Base-by-base conservation (phyloP, 192 early-diverging fungal species). In the Dimargaris verticillata region DNA sequence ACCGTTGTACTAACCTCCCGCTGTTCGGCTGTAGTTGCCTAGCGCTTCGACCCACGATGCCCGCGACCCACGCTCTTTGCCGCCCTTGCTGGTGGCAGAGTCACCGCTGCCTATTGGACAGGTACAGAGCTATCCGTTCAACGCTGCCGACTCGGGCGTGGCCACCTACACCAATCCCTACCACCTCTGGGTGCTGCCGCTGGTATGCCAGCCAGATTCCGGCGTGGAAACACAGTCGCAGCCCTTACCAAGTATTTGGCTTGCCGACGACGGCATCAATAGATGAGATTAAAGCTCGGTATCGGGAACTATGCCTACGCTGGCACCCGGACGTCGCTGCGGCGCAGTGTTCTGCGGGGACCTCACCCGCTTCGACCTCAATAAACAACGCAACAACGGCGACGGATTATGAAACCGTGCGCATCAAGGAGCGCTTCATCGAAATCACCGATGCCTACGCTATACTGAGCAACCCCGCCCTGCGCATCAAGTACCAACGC, bases 361-460 rank as follows among this genome's bases (percentile, higher is more conserved):
- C 46, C 3, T 12, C 11, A 11, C 11, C 46, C 12, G 14, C 4
- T 20, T 47, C 46, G 17, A n/a, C 46, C 2, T 33, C 28, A 9
- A 25, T 26, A 25, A 26, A 17, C 52, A 25, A n/a, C 20, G 53
- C 53, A 18, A 55, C 26, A n/a, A 7, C 24, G 2, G 26, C 14
- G 10, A 55, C 53, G 6, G 26, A 17, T 9, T 0, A 55, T 11
- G 26, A 26, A 28, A 13, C 53, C 53, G 6, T 33, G 22, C 17
- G 18, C 18, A 25, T 26, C 57, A 25, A 59, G 20, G 20, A 41
- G 9, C 57, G 57, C 14, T 59, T 59, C 22, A 33, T 59, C 26
- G 57, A 59, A 43, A 59, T 59, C 22, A 59, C 5, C 57, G 57
- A 59, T 20, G 57, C 57, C 41, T 59, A 59, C 57, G 33, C 29